A percentile compares a stretch with the other conserved stretches of the same genome.
These are phyloP conservation scores for Xylariaceae sp. DNA, from an alignment of 2,329 filamentous ascomycete genomes.

Conservation along the genomic window DNA sequence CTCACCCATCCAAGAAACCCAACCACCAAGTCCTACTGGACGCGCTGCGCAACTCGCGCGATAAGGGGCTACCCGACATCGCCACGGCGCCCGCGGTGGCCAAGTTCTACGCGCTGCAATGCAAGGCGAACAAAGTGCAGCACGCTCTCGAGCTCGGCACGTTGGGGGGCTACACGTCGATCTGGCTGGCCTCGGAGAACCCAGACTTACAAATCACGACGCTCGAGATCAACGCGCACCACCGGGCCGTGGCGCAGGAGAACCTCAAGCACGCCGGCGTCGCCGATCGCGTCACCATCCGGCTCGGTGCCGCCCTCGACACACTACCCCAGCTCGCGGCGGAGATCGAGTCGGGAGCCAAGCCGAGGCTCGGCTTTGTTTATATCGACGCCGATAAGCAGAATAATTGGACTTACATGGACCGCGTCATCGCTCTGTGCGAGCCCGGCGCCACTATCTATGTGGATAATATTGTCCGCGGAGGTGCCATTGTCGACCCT, in stretches of 20 bases:
- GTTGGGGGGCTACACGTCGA: constrained; percentile 31
- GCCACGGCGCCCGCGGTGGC: constrained; percentile 18
- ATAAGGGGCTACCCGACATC: constrained; percentile 26
- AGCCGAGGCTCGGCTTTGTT: constrained; percentile 25
- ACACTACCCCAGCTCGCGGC: constrained; percentile 12
- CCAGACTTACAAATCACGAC: constrained; percentile 22
- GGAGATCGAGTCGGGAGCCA: constrained; percentile 13
- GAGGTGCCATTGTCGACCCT: constrained; percentile 12
- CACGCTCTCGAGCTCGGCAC: constrained; percentile 31
- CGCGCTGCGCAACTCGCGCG: constrained; percentile 26
- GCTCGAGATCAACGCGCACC: constrained; percentile 24
- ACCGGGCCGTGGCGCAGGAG: constrained; percentile 17
- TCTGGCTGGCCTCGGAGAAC: constrained; percentile 25
- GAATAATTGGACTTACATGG: constrained; percentile 30
- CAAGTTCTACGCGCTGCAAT: constrained; percentile 30
- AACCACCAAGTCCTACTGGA: constrained; percentile 20
- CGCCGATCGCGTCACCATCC: constrained; percentile 20
- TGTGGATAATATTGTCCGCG: constrained; percentile 26
- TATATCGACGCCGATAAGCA: constrained; percentile 31
- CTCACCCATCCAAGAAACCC: constrained; percentile 16
- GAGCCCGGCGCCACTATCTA: constrained; percentile 25
- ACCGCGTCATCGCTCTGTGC: constrained; percentile 21
- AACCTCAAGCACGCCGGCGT: constrained; percentile 27
- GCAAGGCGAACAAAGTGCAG: constrained; percentile 15
- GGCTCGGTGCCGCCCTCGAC: constrained; percentile 25